These are phyloP conservation scores for Quercus engelmannii DNA, from an alignment of 306 rosid genomes.

Conservation along the genomic window DNA sequence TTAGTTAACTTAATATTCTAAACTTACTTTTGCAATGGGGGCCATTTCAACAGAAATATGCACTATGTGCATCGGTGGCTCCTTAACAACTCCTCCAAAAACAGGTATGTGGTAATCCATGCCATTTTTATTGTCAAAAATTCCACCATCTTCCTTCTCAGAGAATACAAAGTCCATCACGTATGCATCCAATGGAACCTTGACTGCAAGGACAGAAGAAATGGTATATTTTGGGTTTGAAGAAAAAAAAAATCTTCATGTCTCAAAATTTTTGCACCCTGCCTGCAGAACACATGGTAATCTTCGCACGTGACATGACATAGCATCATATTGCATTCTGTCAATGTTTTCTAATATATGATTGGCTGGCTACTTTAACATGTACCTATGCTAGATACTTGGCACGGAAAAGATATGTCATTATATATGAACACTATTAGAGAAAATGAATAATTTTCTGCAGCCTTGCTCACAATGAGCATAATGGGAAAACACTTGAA, in stretches of 20 bases:
- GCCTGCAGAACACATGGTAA: slow-evolving; percentile 11
- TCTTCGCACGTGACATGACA: slow-evolving; percentile 1
- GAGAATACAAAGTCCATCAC: slow-evolving; percentile 98
- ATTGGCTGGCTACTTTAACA: background rate
- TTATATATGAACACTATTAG: background rate
- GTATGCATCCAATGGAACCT: slow-evolving; percentile 87
- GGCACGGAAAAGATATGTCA: background rate
- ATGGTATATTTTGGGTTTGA: slow-evolving; percentile 19
- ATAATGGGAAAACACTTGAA: background rate
- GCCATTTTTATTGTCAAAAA: slow-evolving; percentile 78
- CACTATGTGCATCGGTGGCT: slow-evolving; percentile 88
- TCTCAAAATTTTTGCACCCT: background rate
- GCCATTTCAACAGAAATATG: slow-evolving; percentile 98
- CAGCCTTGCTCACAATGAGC: background rate
- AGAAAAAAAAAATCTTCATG: background rate
- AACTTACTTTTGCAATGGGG: slow-evolving; percentile 86
- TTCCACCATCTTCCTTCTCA: slow-evolving; percentile 80
- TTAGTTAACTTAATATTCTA: background rate
- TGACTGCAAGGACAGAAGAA: slow-evolving; percentile 60
- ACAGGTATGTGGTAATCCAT: slow-evolving; percentile 94
- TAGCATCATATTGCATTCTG: slow-evolving; percentile 6
- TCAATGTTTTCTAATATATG: background rate
- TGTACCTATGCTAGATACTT: background rate
- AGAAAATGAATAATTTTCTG: background rate
- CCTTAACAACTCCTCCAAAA: slow-evolving; percentile 72